Evolutionary conservation across 129 eudicot genomes (phyloP), one percentile per base, ranked within the genome.

Genomic region (Ambrosia trifida): DNA sequence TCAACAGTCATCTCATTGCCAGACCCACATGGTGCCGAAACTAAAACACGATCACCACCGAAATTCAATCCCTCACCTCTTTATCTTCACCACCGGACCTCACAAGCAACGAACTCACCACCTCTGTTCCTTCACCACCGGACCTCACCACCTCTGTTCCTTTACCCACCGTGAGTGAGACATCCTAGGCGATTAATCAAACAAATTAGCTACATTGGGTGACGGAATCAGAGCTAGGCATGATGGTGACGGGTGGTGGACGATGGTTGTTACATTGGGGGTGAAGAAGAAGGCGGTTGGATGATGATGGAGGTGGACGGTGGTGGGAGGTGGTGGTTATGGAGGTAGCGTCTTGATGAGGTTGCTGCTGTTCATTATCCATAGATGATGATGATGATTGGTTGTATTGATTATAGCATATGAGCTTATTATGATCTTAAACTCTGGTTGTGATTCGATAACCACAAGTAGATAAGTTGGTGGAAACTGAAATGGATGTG

Each of bases 261-360:
- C n/a, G n/a, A n/a, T n/a, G n/a, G n/a, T n/a, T n/a, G n/a, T n/a
- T n/a, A n/a, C n/a, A n/a, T n/a, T n/a, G n/a, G n/a, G n/a, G n/a
- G n/a, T n/a, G n/a, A n/a, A n/a, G n/a, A n/a, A n/a, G n/a, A n/a
- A n/a, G n/a, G n/a, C n/a, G n/a, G n/a, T n/a, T n/a, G n/a, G n/a
- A n/a, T n/a, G n/a, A n/a, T n/a, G n/a, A n/a, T n/a, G n/a, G n/a
- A n/a, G n/a, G n/a, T n/a, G n/a, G n/a, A n/a, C n/a, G n/a, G n/a
- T n/a, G n/a, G n/a, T n/a, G n/a, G n/a, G n/a, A n/a, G n/a, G n/a
- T n/a, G n/a, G n/a, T n/a, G n/a, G n/a, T n/a, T n/a, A n/a, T n/a
- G n/a, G 64, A 94, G 89, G 76, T 85, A 73, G 93, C 96, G 53
- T 94, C 99, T 72, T 94, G 98, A 68, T 95, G 96, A 3, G 95